Percentiles rank a stretch among this genome's conserved stretches.
These are phyloP conservation scores for Nematocida homosporus DNA, from an alignment of 371 early-diverging fungal species.

Conservation along the genomic window DNA sequence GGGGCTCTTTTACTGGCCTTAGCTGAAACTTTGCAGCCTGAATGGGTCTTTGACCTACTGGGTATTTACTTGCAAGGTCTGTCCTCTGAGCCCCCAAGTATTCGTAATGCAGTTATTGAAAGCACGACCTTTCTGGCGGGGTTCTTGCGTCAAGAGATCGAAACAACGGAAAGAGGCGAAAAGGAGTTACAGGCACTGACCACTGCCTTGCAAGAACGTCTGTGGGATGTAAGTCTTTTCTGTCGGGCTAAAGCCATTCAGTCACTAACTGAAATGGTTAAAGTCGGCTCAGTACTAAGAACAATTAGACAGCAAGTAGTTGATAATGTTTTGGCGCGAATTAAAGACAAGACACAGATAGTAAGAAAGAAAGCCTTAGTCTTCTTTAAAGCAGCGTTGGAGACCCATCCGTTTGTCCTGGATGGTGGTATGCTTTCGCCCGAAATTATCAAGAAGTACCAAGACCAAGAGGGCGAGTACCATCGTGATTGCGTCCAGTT, in stretches of 20 bases:
- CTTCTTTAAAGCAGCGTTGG: slow-evolving; percentile 56
- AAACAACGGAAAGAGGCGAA: slow-evolving; percentile 44
- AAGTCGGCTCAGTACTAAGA: slow-evolving; percentile 47
- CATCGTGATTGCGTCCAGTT: slow-evolving; percentile 12
- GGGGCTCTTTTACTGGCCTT: slow-evolving; percentile 9
- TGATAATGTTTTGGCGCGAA: slow-evolving; percentile 51
- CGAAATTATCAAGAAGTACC: neutral
- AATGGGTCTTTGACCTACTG: slow-evolving; percentile 1
- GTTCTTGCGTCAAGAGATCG: slow-evolving; percentile 45
- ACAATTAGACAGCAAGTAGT: slow-evolving; percentile 53
- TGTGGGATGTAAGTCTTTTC: slow-evolving; percentile 58
- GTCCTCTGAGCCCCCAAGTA: slow-evolving; percentile 33
- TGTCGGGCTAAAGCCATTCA: slow-evolving; percentile 58
- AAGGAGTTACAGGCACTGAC: slow-evolving; percentile 50
- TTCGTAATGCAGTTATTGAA: slow-evolving; percentile 61
- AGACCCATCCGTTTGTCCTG: slow-evolving; percentile 64
- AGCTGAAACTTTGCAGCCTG: neutral
- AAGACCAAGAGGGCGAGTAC: slow-evolving; percentile 15
- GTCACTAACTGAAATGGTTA: slow-evolving; percentile 53
- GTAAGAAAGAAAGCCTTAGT: slow-evolving; percentile 65
- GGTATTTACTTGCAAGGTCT: neutral
- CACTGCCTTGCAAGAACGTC: slow-evolving; percentile 46
- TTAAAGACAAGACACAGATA: slow-evolving; percentile 65
- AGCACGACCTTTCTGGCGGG: slow-evolving; percentile 43
- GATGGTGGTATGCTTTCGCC: slow-evolving; percentile 25